Evolutionary conservation across 352 stramenopile species (phyloP), one percentile per base, ranked within the genome.

Genomic region (Phytophthora podocarpi): DNA sequence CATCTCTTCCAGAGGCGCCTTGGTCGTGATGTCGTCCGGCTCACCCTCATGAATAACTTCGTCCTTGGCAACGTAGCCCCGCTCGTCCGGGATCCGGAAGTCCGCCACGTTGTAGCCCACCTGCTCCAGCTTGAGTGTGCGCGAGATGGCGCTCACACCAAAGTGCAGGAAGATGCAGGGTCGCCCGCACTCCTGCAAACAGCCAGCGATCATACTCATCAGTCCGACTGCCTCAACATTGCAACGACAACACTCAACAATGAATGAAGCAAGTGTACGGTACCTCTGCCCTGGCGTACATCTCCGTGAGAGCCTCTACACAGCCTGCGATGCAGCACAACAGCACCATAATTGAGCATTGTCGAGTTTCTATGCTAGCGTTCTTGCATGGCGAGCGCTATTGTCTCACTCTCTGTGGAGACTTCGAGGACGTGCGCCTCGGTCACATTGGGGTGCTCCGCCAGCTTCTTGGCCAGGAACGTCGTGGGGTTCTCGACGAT

Each of bases 401-500:
- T 53, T 54, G 55, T 18, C 50, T 58, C 31, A 88, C 83, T 78
- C 55, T 78, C 67, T 8, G 72, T 62, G 1, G 86, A 91, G 3
- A 91, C 80, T 64, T 95, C 84, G 9, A 95, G 78, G 58, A 95
- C 85, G 13, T 76, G 61, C 27, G 75, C 56, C 28, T 89, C 70
- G 6, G 82, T 90, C 42, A 93, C 76, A 32, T 89, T 85, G n/a
- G 68, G 59, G 49, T 93, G 73, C 24, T 70, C 48, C 15, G 63
- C 79, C 18, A 95, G 52, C 40, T 78, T 58, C 64, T 86, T 54
- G 37, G 76, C 77, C 34, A 95, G 61, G 26, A 65, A 54, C 15
- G 79, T 91, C 50, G 84, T 93, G n/a, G 84, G 84, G 61, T 95
- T 95, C 43, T 91, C 78, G 11, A 87, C 28, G 28, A 95, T 88